A percentile compares a stretch with the other conserved stretches of the same genome.
These are phyloP conservation scores for Calocera cornea DNA, from an alignment of 768 basidiomycete genomes.

Conservation along the genomic window DNA sequence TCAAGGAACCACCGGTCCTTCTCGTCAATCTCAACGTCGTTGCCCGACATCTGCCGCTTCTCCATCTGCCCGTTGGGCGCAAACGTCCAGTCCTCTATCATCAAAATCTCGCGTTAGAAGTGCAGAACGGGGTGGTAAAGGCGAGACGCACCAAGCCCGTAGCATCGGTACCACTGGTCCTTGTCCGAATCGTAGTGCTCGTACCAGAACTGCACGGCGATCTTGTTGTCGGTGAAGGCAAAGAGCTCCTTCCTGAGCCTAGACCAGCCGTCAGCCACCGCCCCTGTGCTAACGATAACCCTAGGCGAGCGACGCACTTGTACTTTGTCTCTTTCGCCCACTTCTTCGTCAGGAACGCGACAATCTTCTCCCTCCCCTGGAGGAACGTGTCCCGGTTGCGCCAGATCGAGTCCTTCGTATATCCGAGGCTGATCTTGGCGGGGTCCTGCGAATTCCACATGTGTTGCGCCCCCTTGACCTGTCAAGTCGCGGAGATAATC, in stretches of 20 bases:
- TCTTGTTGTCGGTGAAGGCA: constrained; percentile 39
- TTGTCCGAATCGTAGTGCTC: constrained; percentile 28
- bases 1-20: constrained; percentile 42
- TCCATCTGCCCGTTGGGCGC: constrained; percentile 37
- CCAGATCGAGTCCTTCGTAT: constrained; percentile 43
- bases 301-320: constrained; percentile 14
- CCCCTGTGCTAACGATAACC: background rate
- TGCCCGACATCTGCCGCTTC: constrained; percentile 41
- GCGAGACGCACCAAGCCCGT: constrained; percentile 28
- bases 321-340: constrained; percentile 42
- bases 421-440: constrained; percentile 27
- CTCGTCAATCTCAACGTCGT: constrained; percentile 33
- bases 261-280: background rate
- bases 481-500: no score
- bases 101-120: background rate
- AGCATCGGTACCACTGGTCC: constrained; percentile 34
- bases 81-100: constrained; percentile 43
- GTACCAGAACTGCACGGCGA: constrained; percentile 42
- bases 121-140: constrained; percentile 12
- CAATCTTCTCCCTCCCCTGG: constrained; percentile 32
- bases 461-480: constrained; percentile 38
- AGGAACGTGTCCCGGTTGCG: constrained; percentile 42
- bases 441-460: constrained; percentile 34
- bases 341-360: constrained; percentile 36
- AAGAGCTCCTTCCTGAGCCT: constrained; percentile 40